Base-by-base conservation (phyloP, 2,329 filamentous ascomycete genomes). In the Fusarium sp. region DNA sequence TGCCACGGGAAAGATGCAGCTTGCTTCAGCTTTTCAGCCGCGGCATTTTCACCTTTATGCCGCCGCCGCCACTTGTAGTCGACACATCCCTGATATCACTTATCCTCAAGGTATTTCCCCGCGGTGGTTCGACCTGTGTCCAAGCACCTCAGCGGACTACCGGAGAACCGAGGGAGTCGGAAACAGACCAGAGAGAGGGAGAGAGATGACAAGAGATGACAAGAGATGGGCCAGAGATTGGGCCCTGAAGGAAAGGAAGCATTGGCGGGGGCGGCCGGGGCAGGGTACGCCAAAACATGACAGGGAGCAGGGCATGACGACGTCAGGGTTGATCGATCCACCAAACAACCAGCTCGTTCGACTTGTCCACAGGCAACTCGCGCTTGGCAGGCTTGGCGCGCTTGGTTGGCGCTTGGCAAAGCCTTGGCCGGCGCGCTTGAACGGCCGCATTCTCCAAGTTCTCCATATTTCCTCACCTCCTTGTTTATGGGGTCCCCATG, bases 401-500 rank as follows among this genome's bases (percentile, higher is more conserved):
- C 59, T 61, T 60, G 63, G 57, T 35, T 65, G 62, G 56, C 62
- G 38, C 66, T 70, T 69, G 68, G 66, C 61, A 31, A 14, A 40
- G 54, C 18, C 66, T 70, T 70, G 68, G 68, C 68, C 29, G 66
- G 68, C 68, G 66, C 61, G 66, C 58, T 38, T 50, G 8, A 45
- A 62, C 68, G 68, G 68, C 56, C 61, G 61, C 47, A 61, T 56
- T 70, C 68, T 70, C 68, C 68, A 70, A 70, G 42, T 59, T 59
- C 64, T 62, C 64, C 63, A 61, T 36, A 29, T 42, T 66, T 20
- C 29, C 20, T 22, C 14, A 29, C 42, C 4, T 33, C 38, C 4
- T 54, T 42, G 58, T 57, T 22, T 33, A 62, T 70, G 68, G 66
- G 66, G 47, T 70, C 61, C 68, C 66, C 68, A 56, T 70, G 68